Base-by-base conservation (phyloP, 208 protist genomes). In the Leishmania martiniquensis region DNA sequence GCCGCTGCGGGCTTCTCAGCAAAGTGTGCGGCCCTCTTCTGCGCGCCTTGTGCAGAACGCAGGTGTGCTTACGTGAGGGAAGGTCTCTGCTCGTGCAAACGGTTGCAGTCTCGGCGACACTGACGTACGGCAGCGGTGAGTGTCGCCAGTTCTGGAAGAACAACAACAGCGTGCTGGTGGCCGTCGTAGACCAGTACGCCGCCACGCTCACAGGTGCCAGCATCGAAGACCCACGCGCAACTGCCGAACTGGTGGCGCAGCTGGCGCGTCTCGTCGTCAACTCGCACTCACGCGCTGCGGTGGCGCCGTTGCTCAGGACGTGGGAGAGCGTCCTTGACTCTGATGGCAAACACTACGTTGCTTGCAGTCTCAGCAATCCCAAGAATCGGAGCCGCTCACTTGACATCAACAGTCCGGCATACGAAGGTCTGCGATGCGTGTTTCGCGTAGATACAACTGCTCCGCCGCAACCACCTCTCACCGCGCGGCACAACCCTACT, bases 221-320 rank as follows among this genome's bases (percentile, higher is more conserved):
- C 45, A 80, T 71, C 1, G 44, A 10, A 60, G 66, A 60, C n/a
- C 42, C 45, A 7, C 60, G 66, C 42, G 17, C 44, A 25, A 47
- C 69, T 42, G 78, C 79, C 34, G 84, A 84, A 44, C 69, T 87
- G 25, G 70, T 84, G 44, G 68, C 65, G 3, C 86, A 90, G 76
- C 52, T 90, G 52, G 78, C 78, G 72, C 86, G 86, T 13, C 76
- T 90, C 57, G 80, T 78, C 34, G 76, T 90, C 44, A 90, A 90
- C 69, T 65, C 77, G 22, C 62, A 81, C 54, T 54, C 47, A 4
- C 60, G 5, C 29, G 52, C 59, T 39, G 62, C 75, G 4, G 80
- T 57, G 3, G 45, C 55, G 13, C 29, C 77, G 17, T 32, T 87
- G 17, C 83, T 71, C 20, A 47, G 37, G 29, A 37, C 81, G 44